Evolutionary conservation across 495 filamentous ascomycete species (phyloP).

Genomic region (Evansstolkia leycettana): DNA sequence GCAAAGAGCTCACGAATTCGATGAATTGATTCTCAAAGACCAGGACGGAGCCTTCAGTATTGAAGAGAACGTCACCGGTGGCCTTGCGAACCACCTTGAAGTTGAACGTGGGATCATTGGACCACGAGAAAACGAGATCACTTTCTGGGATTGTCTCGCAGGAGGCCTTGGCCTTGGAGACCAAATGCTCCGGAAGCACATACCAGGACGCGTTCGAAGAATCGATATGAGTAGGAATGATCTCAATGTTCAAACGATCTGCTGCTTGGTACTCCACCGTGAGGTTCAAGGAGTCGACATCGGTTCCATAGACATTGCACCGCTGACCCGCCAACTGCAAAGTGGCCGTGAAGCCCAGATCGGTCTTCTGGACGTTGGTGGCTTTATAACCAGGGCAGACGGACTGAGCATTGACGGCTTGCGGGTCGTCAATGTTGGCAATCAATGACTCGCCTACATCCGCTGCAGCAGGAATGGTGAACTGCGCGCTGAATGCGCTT

Average conservation of each 20-base stretch:
- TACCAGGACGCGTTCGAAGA: conserved; percentile 56
- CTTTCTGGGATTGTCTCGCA: conserved; percentile 21
- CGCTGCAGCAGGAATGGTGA: conserved; percentile 45
- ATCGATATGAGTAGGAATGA: conserved; percentile 49
- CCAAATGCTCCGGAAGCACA: conserved; percentile 47
- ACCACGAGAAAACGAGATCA: conserved; percentile 46
- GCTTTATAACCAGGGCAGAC: conserved; percentile 55
- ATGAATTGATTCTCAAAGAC: conserved; percentile 56
- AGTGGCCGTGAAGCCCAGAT: conserved; percentile 38
- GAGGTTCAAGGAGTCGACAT: conserved; percentile 44
- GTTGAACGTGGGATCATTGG: conserved; percentile 47
- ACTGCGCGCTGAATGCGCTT: conserved; percentile 18
- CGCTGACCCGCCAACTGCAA: conserved; percentile 41
- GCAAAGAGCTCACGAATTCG: conserved; percentile 45
- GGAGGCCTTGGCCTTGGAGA: conserved; percentile 45
- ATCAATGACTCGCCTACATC: conserved; percentile 37
- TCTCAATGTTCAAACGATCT: conserved; percentile 41
- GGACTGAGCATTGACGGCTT: conserved; percentile 58
- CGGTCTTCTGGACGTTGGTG: conserved; percentile 31
- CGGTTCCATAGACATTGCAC: conserved; percentile 51
- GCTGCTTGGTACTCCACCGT: conserved; percentile 43
- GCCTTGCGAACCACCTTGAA: conserved; percentile 45
- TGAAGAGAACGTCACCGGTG: conserved; percentile 45
- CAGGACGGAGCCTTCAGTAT: conserved; percentile 40
- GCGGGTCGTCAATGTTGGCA: conserved; percentile 49